Percentiles rank a stretch among this genome's conserved stretches.
phyloP scores from a whole-genome alignment of 176 grass and related monocot species.

The Bothriochloa decipiens region DNA sequence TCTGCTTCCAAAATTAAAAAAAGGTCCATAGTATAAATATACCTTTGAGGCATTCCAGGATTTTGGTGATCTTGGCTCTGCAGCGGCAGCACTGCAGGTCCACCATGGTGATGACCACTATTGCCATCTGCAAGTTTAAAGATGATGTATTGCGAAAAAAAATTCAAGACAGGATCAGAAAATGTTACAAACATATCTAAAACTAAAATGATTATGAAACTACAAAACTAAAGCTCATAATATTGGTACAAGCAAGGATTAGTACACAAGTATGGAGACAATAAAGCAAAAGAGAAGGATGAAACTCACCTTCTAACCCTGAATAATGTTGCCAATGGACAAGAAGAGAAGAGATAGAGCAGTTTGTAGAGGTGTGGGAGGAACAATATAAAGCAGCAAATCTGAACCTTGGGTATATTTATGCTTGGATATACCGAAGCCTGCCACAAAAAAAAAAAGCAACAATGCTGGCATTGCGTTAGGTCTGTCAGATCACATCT shows the following conservation, averaged over 20 bases:
- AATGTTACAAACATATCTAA: background rate
- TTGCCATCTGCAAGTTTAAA: slow-evolving; percentile 39
- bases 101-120: slow-evolving; percentile 34
- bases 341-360: background rate
- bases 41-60: slow-evolving; percentile 44
- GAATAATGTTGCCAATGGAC: background rate
- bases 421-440: background rate
- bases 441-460: background rate
- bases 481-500: slow-evolving; percentile 1
- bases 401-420: background rate
- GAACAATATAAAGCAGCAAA: background rate
- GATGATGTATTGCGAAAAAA: background rate
- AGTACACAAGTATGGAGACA: background rate
- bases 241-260: background rate
- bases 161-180: background rate
- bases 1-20: background rate
- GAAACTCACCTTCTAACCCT: slow-evolving; percentile 14
- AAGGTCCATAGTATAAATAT: background rate
- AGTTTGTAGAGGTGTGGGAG: background rate
- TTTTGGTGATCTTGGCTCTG: slow-evolving; percentile 30
- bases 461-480: background rate
- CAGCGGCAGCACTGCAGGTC: slow-evolving; percentile 38
- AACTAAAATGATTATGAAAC: background rate
- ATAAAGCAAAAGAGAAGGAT: background rate
- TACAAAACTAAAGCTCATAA: background rate